Evolutionary conservation across 345 rosid species (phyloP).

Genomic region (Heritiera fomes): DNA sequence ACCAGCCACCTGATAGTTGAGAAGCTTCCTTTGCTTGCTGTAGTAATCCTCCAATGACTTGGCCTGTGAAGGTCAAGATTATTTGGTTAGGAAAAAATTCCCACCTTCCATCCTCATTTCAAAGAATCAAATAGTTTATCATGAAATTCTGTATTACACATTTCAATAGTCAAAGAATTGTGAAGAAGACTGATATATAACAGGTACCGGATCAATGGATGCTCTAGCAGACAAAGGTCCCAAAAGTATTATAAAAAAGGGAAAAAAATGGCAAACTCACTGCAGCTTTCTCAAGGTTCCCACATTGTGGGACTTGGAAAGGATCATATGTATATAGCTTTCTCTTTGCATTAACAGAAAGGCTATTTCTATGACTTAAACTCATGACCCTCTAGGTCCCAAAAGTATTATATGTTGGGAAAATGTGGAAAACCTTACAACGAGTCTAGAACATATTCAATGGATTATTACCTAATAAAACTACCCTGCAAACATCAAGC

Average conservation of each 20-base stretch:
- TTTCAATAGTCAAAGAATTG: neutral
- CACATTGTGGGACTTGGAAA: too few species aligned
- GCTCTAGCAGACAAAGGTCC: neutral
- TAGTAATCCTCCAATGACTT: constrained; percentile 87
- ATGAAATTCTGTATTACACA: neutral
- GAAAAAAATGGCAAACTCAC: too few species aligned
- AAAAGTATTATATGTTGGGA: neutral
- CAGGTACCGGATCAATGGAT: neutral
- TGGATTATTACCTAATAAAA: neutral
- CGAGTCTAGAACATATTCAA: neutral
- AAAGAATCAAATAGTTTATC: neutral
- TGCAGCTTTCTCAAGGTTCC: too few species aligned
- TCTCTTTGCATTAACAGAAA: too few species aligned
- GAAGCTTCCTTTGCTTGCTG: constrained; percentile 69
- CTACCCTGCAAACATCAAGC: neutral
- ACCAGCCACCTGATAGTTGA: constrained; percentile 63
- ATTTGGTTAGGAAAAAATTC: neutral
- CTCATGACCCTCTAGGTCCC: too few species aligned
- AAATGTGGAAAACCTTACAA: neutral
- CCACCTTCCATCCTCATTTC: neutral
- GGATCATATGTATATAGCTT: too few species aligned
- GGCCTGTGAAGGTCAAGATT: constrained; percentile 44
- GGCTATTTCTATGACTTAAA: too few species aligned
- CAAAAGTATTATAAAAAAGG: neutral
- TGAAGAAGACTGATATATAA: too few species aligned